phyloP scores from a whole-genome alignment of 805 yeast species.

The Spathaspora boniae region DNA sequence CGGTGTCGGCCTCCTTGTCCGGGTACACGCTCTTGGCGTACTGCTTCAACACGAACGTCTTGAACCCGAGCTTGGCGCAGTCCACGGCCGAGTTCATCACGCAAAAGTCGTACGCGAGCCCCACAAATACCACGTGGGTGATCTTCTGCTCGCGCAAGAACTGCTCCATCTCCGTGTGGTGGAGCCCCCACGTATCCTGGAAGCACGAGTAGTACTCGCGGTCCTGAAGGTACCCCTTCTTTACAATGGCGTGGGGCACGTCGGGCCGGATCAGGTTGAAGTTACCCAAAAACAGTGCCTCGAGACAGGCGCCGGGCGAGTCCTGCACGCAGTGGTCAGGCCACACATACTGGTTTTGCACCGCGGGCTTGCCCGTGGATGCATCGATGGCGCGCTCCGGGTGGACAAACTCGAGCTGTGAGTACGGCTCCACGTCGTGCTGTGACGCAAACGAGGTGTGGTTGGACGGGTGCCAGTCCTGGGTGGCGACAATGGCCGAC shows the following conservation, averaged over 20 bases:
- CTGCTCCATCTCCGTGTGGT: constrained; percentile 61
- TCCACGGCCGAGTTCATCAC: constrained; percentile 77
- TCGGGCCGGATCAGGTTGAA: constrained; percentile 30
- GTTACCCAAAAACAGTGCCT: constrained; percentile 41
- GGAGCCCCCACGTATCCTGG: constrained; percentile 70
- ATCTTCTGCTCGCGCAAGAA: constrained; percentile 46
- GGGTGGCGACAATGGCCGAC: constrained; percentile 66
- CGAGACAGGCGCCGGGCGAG: constrained; percentile 63
- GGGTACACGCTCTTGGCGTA: constrained; percentile 56
- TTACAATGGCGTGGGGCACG: constrained; percentile 43
- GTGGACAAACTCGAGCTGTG: constrained; percentile 44
- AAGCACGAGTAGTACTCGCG: constrained; percentile 89
- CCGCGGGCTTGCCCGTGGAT: constrained; percentile 19
- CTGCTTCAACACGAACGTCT: constrained; percentile 57
- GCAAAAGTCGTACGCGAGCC: constrained; percentile 85
- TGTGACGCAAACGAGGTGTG: constrained; percentile 82
- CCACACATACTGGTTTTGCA: constrained; percentile 59
- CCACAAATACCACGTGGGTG: constrained; percentile 67
- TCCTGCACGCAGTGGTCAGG: constrained; percentile 87
- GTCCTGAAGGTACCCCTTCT: constrained; percentile 69
- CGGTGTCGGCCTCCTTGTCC: constrained; percentile 33
- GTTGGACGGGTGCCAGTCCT: constrained; percentile 83
- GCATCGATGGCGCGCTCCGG: constrained; percentile 40
- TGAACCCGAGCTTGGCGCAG: constrained; percentile 56
- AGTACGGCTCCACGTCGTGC: constrained; percentile 52